Evolutionary conservation across 163 green algal species (phyloP).

Genomic region (Chlorella variabilis): DNA sequence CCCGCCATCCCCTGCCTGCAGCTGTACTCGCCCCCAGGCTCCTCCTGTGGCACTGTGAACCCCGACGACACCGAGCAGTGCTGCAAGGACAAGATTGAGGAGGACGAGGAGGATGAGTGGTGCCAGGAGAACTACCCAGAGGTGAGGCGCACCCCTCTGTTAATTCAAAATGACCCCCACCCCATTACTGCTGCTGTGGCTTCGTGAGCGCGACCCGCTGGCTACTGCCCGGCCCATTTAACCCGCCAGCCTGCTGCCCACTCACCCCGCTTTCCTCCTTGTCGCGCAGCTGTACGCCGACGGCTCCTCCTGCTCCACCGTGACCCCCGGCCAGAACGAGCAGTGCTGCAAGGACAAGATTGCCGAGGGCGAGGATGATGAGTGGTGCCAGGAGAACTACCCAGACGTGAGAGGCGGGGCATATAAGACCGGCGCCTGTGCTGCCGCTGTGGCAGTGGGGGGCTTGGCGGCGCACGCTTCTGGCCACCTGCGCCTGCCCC

Average conservation of each 20-base stretch:
- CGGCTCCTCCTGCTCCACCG: background rate
- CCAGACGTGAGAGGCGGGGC: background rate
- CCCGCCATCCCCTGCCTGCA: background rate
- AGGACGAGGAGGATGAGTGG: background rate
- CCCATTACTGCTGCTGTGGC: no score
- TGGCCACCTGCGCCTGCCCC: no score
- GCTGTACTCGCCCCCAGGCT: background rate
- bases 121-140: background rate
- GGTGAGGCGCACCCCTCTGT: background rate
- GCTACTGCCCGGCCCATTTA: no score
- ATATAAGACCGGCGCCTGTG: no score
- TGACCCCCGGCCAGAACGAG: background rate
- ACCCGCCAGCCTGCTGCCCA: no score
- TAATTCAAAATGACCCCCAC: no score
- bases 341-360: conserved; percentile 3
- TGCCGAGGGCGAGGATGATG: background rate
- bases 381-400: conserved; percentile 7
- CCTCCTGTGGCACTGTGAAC: conserved; percentile 1
- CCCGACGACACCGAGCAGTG: background rate
- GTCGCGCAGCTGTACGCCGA: background rate
- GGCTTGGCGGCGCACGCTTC: no score
- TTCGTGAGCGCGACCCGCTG: no score
- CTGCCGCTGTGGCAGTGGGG: no score
- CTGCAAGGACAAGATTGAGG: background rate
- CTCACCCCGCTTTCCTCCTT: background rate